These are phyloP conservation scores for Pseudocohnilembus persalinus DNA, from an alignment of 169 alveolate genomes.

Conservation along the genomic window DNA sequence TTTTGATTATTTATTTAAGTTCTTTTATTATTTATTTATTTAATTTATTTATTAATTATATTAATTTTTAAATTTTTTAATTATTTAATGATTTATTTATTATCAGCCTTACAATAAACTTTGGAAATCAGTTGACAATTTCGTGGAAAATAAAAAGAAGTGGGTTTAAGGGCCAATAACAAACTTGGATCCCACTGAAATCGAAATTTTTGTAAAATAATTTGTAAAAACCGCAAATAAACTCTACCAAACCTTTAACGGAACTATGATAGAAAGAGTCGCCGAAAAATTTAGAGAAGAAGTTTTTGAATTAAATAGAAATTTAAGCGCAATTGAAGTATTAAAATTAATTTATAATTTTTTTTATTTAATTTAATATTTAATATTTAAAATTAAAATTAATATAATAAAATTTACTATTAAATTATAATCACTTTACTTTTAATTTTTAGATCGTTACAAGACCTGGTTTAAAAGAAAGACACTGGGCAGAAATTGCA, in stretches of 20 bases:
- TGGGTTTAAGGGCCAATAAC: slow-evolving; percentile 35
- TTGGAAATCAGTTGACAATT: slow-evolving; percentile 33
- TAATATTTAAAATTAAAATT: no score
- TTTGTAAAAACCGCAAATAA: slow-evolving; percentile 23
- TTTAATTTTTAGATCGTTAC: slow-evolving; percentile 50
- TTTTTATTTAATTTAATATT: no score
- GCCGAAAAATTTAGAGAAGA: slow-evolving; percentile 52
- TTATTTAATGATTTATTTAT: no score
- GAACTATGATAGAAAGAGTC: slow-evolving; percentile 49
- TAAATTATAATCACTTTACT: no score
- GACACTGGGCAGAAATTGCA: slow-evolving; percentile 80
- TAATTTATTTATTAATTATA: no score
- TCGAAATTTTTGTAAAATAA: slow-evolving; percentile 41
- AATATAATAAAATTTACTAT: no score
- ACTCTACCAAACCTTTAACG: slow-evolving; percentile 40
- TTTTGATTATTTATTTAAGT: no score
- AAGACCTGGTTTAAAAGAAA: slow-evolving; percentile 76
- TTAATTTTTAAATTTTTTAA: no score
- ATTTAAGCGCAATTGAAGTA: slow-evolving; percentile 64
- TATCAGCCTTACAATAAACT: slow-evolving; percentile 25
- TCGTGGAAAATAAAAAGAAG: slow-evolving; percentile 35
- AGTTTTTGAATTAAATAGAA: slow-evolving; percentile 57
- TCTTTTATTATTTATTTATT: no score
- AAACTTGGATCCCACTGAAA: slow-evolving; percentile 45
- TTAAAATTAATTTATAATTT: no score